Evolutionary conservation across 345 rosid genomes (phyloP).

Genomic region (Eucalyptus erythrocorys): DNA sequence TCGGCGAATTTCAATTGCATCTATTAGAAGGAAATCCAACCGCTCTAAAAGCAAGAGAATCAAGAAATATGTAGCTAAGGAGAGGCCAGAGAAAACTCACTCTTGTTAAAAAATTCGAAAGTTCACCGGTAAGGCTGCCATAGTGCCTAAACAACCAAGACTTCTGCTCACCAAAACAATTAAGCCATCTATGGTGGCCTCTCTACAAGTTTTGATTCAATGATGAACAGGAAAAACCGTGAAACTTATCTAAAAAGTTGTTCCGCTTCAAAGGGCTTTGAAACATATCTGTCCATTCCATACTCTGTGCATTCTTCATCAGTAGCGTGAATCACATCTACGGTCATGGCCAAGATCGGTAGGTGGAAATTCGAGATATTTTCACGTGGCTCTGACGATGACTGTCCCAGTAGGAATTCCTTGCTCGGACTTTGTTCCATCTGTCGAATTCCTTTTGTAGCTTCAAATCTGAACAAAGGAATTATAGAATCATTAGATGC

Average conservation of each 20-base stretch:
- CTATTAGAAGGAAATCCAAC: neutral
- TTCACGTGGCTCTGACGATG: constrained; percentile 10
- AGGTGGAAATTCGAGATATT: constrained; percentile 35
- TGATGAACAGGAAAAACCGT: constrained; percentile 34
- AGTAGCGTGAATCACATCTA: constrained; percentile 89
- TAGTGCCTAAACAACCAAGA: neutral
- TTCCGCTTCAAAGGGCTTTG: constrained; percentile 91
- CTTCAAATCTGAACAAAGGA: too few species aligned
- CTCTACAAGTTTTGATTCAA: neutral
- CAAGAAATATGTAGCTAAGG: neutral
- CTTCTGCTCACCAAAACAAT: neutral
- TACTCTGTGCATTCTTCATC: constrained; percentile 46
- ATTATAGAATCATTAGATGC: too few species aligned
- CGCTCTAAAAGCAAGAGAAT: neutral
- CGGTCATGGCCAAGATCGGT: constrained; percentile 90
- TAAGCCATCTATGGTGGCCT: neutral
- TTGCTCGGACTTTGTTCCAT: too few species aligned
- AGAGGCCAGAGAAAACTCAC: too few species aligned
- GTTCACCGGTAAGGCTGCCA: neutral
- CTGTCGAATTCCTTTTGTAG: too few species aligned
- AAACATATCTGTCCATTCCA: constrained; percentile 91
- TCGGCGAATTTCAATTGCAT: neutral
- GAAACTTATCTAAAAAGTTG: constrained; percentile 69
- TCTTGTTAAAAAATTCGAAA: neutral
- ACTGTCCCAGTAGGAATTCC: constrained; percentile 19